Evolutionary conservation across 768 basidiomycete species (phyloP), one percentile per base, ranked within the genome.

Genomic region (Nidularia sp.): DNA sequence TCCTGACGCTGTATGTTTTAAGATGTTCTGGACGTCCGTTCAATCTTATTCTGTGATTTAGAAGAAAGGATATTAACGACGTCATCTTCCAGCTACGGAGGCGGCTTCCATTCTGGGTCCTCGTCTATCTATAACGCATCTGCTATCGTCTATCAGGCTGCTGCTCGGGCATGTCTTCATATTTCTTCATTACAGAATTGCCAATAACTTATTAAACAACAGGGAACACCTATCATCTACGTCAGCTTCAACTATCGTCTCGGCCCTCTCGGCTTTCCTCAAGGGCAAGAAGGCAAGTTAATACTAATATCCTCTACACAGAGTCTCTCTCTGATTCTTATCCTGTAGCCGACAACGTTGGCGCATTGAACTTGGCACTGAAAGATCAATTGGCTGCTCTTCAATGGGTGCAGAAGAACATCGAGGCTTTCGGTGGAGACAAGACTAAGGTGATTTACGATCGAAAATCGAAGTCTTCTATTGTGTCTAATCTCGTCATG

Each of bases 401-500:
- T 7, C 56, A 70, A 55, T 83, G 79, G 86, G 75, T 87, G 0
- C 80, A 86, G 57, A 63, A 72, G 22, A 79, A 88, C 56, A 84
- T 87, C 43, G 69, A 57, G 12, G 62, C 63, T 0, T 88, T 87
- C 55, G 85, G 86, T 8, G 85, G 84, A 13, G 80, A 77, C 57
- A 68, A 68, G 13, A 58, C 15, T 6, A 72, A 76, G 65, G 75
- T 75, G 5, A 10, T 5, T 9, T 13, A 7, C 4, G 3, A 36
- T 51, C 34, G n/a, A 36, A 2, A n/a, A 36, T 5, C 36, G 53
- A 22, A 8, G 35, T 1, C 48, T 2, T 34, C 44, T 8, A 8
- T 9, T 25, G 9, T 25, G 7, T 29, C 12, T 34, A 31, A 10
- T 39, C 22, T 50, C 29, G 15, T 29, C 4, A 29, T 29, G 25